Percentiles rank a stretch among this genome's conserved stretches.
Evolutionary conservation across 345 rosid genomes (phyloP).

Genomic region (Populus tremula): DNA sequence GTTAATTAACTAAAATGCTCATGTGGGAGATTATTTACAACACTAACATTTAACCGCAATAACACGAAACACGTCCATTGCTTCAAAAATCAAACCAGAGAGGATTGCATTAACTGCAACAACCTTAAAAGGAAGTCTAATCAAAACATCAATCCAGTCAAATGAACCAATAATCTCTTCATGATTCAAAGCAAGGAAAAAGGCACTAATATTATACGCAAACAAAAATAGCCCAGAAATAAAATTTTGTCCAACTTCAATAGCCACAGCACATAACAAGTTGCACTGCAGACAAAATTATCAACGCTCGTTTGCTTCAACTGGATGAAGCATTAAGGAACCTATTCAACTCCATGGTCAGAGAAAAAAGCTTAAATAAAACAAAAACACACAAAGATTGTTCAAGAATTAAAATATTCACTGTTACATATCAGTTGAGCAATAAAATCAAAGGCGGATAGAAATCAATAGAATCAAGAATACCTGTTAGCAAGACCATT

Average conservation of each 20-base stretch:
- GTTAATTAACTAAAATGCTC: no score
- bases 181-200: background rate
- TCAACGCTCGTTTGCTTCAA: slow-evolving; percentile 37
- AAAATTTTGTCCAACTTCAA: slow-evolving; percentile 21
- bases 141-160: background rate
- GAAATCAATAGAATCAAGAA: background rate
- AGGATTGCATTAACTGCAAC: background rate
- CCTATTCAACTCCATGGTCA: slow-evolving; percentile 32
- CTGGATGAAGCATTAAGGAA: slow-evolving; percentile 50
- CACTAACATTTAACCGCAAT: no score
- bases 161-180: background rate
- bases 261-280: background rate
- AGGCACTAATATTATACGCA: background rate
- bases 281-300: slow-evolving; percentile 2
- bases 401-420: background rate
- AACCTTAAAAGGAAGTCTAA: background rate
- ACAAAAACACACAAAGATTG: background rate
- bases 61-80: no score
- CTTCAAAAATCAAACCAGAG: no score
- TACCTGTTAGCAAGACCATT: slow-evolving; percentile 90
- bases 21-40: no score
- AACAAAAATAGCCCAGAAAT: background rate
- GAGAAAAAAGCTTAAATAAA: slow-evolving; percentile 38
- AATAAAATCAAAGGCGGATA: background rate
- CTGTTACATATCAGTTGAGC: background rate